Conservation (phyloP, 768 basidiomycete species). For the Leucocoprinus sp. region DNA sequence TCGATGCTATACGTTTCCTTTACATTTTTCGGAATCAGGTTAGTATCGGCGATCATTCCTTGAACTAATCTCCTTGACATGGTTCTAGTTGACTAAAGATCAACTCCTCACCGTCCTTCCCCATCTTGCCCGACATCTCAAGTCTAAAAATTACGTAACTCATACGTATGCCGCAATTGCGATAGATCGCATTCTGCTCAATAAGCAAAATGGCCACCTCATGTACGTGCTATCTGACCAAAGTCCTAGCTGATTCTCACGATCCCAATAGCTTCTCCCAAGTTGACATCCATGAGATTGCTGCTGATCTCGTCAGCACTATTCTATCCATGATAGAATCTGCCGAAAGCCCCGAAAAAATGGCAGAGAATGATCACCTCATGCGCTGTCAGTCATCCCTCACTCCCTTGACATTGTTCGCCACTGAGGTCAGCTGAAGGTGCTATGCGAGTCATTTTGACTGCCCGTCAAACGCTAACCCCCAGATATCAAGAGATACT, state of each 20-base stretch:
- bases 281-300: constrained; percentile 78
- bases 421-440: constrained; percentile 36
- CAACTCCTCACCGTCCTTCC: constrained; percentile 91
- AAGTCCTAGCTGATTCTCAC: constrained; percentile 1
- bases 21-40: constrained; percentile 96
- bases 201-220: constrained; percentile 68
- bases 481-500: constrained; percentile 61
- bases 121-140: constrained; percentile 72
- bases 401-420: constrained; percentile 7
- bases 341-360: constrained; percentile 78
- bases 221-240: constrained; percentile 43
- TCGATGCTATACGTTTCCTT: constrained; percentile 93
- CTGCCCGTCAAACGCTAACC: constrained; percentile 70
- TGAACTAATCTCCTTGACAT: constrained; percentile 1
- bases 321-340: constrained; percentile 75
- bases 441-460: constrained; percentile 88
- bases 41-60: constrained; percentile 12
- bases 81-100: constrained; percentile 73
- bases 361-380: constrained; percentile 94
- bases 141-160: constrained; percentile 80
- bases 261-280: constrained; percentile 62
- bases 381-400: constrained; percentile 78
- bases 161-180: constrained; percentile 97
- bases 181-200: constrained; percentile 91
- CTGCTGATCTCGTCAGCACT: constrained; percentile 61